phyloP scores from a whole-genome alignment of 176 grass and related monocot species.

The Aegilops longissima region DNA sequence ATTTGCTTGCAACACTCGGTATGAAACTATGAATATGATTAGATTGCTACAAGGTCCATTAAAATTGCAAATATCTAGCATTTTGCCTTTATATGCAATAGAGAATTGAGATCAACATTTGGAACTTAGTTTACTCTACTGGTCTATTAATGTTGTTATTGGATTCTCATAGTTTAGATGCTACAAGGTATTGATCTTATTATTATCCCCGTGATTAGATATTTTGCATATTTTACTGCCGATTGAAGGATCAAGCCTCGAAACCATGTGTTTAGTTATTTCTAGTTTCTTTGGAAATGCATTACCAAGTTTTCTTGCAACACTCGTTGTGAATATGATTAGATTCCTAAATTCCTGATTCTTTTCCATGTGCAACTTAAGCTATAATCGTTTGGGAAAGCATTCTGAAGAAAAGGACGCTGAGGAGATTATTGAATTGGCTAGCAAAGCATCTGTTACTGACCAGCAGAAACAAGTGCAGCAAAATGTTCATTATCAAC shows the following conservation, averaged over 20 bases:
- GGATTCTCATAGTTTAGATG: conserved; percentile 14
- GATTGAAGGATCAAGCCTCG: neutral
- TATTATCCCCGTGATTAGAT: neutral
- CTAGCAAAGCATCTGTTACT: conserved; percentile 72
- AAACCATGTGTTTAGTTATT: neutral
- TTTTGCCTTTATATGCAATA: neutral
- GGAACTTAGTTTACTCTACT: neutral
- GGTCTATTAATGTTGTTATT: neutral
- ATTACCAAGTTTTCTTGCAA: conserved; percentile 19
- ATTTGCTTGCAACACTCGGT: neutral
- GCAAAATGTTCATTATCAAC: conserved; percentile 83
- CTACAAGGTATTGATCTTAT: neutral
- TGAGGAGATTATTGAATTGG: conserved; percentile 86
- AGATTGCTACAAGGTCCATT: neutral
- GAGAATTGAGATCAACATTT: neutral
- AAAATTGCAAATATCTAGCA: neutral
- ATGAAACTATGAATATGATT: neutral
- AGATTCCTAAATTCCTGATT: neutral
- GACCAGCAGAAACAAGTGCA: conserved; percentile 87
- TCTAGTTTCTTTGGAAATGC: neutral
- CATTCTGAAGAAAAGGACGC: conserved; percentile 77
- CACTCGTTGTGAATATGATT: neutral
- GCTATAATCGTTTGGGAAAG: conserved; percentile 76
- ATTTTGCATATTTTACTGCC: neutral
- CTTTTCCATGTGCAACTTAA: conserved; percentile 41